Base-by-base conservation (phyloP, 805 yeast species). In the Kluyveromyces dobzhanskii region DNA sequence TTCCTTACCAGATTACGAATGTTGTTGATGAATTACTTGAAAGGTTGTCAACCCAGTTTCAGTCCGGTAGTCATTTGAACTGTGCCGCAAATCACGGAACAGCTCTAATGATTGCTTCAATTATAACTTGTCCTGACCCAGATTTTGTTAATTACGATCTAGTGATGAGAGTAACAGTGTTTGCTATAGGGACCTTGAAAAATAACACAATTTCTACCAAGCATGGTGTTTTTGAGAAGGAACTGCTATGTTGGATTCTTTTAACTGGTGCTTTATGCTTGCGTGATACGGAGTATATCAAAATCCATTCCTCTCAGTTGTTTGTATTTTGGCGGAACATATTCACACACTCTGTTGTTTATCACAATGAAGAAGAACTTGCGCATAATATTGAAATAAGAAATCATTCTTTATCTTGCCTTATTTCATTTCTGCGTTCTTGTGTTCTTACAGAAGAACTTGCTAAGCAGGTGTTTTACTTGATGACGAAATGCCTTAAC, bases 301-400 rank as follows among this genome's bases (percentile, higher is more conserved):
- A 68, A 37, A 64, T 75, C 40, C 80, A 79, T 45, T 61, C 71
- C 11, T 69, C 77, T 3, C 85, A 79, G 46, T 64, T 83, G 36
- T 57, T 82, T 33, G 56, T 67, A 8, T 64, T 81, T 41, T 83
- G 88, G 88, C 77, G 77, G 44, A 69, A 72, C 31, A 62, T 79
- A 6, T 50, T 78, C 28, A 70, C 75, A 1, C 74, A 73, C 33
- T 64, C 73, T 2, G 67, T 71, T 39, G 67, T 70, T 11, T 63
- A 70, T 12, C 51, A 59, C 3, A 54, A 53, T 21, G 61, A 57
- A 18, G 61, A 60, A 17, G 65, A 56, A 13, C 51, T 69, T 3
- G 54, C 57, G 13, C 62, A 66, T 56, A 68, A 59, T 39, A 57
- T 65, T 37, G 78, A 76, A 46, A 67, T 78, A 4, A 69, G 81